Percentiles rank a stretch among this genome's conserved stretches.
These are phyloP conservation scores for Actinomortierella ambigua DNA, from an alignment of 371 early-diverging fungal species.

Conservation along the genomic window DNA sequence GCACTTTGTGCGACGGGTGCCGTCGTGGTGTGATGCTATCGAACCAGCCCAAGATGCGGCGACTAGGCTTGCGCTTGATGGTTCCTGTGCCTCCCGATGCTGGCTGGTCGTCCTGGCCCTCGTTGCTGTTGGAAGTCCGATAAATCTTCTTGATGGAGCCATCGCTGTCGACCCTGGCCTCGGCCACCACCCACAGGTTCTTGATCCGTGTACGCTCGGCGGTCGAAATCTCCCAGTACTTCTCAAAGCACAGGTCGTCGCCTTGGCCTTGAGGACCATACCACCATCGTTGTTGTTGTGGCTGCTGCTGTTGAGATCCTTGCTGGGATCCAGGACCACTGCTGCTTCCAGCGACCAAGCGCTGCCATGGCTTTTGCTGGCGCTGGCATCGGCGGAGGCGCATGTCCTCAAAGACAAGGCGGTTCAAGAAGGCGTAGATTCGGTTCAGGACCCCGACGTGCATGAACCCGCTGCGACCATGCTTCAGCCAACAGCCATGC, in stretches of 20 bases:
- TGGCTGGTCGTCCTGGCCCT: neutral
- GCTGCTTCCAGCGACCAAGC: no score
- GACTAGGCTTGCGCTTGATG: slow-evolving; percentile 12
- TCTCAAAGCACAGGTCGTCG: no score
- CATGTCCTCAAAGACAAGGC: slow-evolving; percentile 46
- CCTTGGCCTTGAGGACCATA: no score
- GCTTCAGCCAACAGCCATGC: slow-evolving; percentile 54
- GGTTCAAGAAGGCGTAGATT: slow-evolving; percentile 51
- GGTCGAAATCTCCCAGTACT: slow-evolving; percentile 24
- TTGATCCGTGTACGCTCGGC: slow-evolving; percentile 35
- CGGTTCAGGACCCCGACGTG: slow-evolving; percentile 56
- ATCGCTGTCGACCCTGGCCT: slow-evolving; percentile 28
- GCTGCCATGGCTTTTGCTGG: slow-evolving; percentile 26
- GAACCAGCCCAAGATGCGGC: slow-evolving; percentile 25
- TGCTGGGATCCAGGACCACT: no score
- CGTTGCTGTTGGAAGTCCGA: neutral
- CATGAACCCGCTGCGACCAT: slow-evolving; percentile 49
- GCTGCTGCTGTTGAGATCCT: no score
- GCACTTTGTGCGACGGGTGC: neutral
- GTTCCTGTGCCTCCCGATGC: neutral
- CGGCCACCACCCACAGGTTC: slow-evolving; percentile 33
- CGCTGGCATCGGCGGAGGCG: slow-evolving; percentile 41
- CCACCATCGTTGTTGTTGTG: no score
- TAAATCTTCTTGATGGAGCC: slow-evolving; percentile 31
- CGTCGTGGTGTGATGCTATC: slow-evolving; percentile 44